A percentile compares a stretch with the other conserved stretches of the same genome.
Evolutionary conservation across 257 asterid genomes (phyloP).

Genomic region (Leonotis leonurus): DNA sequence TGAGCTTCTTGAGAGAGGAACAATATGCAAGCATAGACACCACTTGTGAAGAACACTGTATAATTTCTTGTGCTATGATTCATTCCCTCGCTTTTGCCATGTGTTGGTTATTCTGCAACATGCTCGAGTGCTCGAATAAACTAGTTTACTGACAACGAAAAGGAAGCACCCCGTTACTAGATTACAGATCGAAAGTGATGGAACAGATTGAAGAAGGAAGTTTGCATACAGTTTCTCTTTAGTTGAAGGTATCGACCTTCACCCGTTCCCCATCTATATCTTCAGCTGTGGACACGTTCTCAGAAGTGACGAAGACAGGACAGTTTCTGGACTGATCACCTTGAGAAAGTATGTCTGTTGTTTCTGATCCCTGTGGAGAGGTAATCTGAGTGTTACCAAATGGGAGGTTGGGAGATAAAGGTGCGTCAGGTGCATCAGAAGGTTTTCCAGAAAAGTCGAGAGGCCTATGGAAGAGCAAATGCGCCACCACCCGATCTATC

Average conservation of each 20-base stretch:
- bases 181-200: neutral
- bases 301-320: conserved; percentile 24
- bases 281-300: conserved; percentile 30
- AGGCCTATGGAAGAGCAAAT: conserved; percentile 75
- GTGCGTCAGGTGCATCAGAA: conserved; percentile 41
- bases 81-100: neutral
- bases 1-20: neutral
- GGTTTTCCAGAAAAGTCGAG: conserved; percentile 42
- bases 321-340: conserved; percentile 21
- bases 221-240: conserved; percentile 10
- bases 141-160: conserved; percentile 37
- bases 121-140: neutral
- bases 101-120: neutral
- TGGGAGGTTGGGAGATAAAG: conserved; percentile 36
- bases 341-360: conserved; percentile 27
- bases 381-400: conserved; percentile 27
- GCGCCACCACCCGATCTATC: conserved; percentile 79
- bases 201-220: conserved; percentile 28
- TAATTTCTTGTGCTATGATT: neutral
- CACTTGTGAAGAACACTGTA: neutral
- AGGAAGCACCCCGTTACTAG: conserved; percentile 22
- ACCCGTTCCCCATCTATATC: conserved; percentile 22
- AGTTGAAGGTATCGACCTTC: conserved; percentile 29
- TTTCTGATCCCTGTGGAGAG: conserved; percentile 35
- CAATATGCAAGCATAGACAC: neutral